A percentile compares a stretch with the other conserved stretches of the same genome.
These are phyloP conservation scores for Barnettozyma populi DNA, from an alignment of 805 yeast species.

Conservation along the genomic window DNA sequence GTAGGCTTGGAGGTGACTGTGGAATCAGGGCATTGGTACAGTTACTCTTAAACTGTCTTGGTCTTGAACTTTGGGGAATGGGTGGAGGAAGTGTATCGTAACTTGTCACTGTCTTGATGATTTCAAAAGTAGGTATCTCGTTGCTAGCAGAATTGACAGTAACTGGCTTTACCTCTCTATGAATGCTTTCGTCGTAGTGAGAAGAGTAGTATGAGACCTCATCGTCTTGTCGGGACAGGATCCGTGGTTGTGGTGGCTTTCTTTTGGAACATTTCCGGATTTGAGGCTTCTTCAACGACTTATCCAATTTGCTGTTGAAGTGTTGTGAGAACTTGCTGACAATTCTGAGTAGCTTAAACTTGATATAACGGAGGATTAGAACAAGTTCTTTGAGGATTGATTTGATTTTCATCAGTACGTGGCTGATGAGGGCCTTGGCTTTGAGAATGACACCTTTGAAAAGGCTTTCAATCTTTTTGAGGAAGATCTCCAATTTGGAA, in stretches of 20 bases:
- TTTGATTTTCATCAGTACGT: background rate
- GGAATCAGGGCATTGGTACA: background rate
- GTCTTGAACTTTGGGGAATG: background rate
- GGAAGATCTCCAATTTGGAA: background rate
- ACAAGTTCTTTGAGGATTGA: background rate
- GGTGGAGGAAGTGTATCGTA: background rate
- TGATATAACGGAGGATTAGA: conserved; percentile 2
- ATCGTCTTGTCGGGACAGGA: background rate
- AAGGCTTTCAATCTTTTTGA: background rate
- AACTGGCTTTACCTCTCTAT: background rate
- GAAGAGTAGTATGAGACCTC: conserved; percentile 1
- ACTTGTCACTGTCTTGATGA: conserved; percentile 1
- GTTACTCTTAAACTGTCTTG: conserved; percentile 2
- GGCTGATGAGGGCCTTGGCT: background rate
- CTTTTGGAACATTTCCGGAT: background rate
- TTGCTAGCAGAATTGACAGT: background rate
- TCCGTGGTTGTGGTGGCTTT: conserved; percentile 1
- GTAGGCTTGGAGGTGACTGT: background rate
- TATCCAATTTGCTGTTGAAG: background rate
- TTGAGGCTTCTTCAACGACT: background rate
- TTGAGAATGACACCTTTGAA: background rate
- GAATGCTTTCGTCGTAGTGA: background rate
- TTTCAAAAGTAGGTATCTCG: conserved; percentile 4
- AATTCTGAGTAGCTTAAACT: background rate
- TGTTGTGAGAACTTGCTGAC: conserved; percentile 2